Conservation (phyloP, 1,139 yeast species). For the Candida sp. region DNA sequence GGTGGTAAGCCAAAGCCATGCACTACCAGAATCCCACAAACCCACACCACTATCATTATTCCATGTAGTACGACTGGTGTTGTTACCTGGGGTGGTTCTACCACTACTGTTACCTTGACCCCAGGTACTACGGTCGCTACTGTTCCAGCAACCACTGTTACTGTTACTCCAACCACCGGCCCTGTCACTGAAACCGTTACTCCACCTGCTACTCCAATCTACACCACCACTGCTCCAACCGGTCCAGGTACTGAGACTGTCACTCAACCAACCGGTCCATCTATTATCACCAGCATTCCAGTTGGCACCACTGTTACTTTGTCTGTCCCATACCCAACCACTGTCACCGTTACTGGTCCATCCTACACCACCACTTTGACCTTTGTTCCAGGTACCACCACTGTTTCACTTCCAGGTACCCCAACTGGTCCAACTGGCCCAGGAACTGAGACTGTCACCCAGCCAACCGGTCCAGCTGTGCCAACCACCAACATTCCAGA, state of each 20-base stretch:
- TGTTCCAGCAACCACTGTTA: conserved; percentile 5
- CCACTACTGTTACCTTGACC: conserved; percentile 3
- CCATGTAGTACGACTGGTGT: conserved; percentile 4
- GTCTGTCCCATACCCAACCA: neutral
- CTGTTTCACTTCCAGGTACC: neutral
- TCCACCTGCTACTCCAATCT: neutral
- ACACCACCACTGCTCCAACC: neutral
- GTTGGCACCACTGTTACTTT: conserved; percentile 1
- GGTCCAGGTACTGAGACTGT: neutral
- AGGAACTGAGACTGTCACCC: neutral
- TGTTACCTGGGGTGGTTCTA: conserved; percentile 3
- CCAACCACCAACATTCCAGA: neutral
- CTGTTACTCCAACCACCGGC: neutral
- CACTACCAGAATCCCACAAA: conserved; percentile 2
- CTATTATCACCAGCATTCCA: neutral
- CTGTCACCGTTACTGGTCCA: conserved; percentile 4
- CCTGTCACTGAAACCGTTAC: neutral
- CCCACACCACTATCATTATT: conserved; percentile 2
- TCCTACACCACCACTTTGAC: neutral
- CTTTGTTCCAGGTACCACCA: neutral
- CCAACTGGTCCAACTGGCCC: neutral
- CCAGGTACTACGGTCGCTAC: conserved; percentile 4
- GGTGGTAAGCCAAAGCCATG: neutral
- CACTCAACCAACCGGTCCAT: neutral
- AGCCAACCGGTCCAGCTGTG: neutral